Base-by-base conservation (phyloP, 768 basidiomycete genomes). In the Collybia sordida region DNA sequence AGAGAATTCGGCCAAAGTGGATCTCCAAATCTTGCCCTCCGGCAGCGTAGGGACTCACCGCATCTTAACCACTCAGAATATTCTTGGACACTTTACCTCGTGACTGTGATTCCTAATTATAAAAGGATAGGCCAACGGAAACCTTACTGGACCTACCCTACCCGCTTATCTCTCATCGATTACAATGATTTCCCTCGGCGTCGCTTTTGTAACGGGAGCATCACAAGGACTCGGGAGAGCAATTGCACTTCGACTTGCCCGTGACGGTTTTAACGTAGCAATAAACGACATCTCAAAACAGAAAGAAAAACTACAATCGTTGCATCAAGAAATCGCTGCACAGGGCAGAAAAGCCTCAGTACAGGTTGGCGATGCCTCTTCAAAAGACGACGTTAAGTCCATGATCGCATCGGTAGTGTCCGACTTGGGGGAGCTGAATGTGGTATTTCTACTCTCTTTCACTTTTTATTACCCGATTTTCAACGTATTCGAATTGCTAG, bases 221-320 rank as follows among this genome's bases (percentile, higher is more conserved):
- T 53, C 65, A 1, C 69, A 66, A 42, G 75, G 77, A n/a, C 74
- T 76, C 18, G 75, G 74, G 4, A 65, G 69, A 22, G 71, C 71
- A 45, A 72, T 77, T 34, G 70, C 74, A 24, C 54, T 69, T 4
- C 66, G 73, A 5, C 68, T 78, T 18, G 74, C 75, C 21, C 50
- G 55, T 11, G 73, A 70, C 41, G 73, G 74, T n/a, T 69, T 71
- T 51, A 70, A 75, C 45, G 55, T 75, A 25, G 69, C 66, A 7
- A 47, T 75, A 45, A 74, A 71, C 9, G 75, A 74, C 45, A 52
- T 72, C 22, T 52, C 47, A 12, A 18, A 34, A 25, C 41, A 52
- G 15, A 43, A 48, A 14, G 56, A 54, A 39, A 50, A 51, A 17
- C 49, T 57, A 19, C 47, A 52, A 15, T 28, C 45, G 1, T 27